phyloP scores from a whole-genome alignment of 495 filamentous ascomycete genomes.

The Penicillium verhagenii region DNA sequence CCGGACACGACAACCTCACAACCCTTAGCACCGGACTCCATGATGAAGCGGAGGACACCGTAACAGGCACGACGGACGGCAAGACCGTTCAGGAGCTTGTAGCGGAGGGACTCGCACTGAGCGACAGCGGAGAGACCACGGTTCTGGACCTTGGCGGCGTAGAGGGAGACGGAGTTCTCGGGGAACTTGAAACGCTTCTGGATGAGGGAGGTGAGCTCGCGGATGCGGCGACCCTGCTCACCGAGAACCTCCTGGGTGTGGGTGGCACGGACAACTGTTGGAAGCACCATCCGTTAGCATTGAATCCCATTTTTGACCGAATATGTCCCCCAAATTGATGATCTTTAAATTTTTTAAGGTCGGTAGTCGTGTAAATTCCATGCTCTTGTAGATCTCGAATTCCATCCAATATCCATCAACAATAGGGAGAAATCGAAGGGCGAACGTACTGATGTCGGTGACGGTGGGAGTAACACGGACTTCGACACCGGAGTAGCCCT shows the following conservation, averaged over 20 bases:
- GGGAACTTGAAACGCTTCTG: constrained; percentile 99
- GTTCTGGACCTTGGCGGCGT: constrained; percentile 99
- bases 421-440: constrained; percentile 18
- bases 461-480: constrained; percentile 99
- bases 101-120: constrained; percentile 99
- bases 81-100: constrained; percentile 99
- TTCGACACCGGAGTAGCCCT: constrained; percentile 99
- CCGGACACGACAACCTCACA: constrained; percentile 99
- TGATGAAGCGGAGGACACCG: constrained; percentile 99
- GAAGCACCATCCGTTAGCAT: constrained; percentile 41
- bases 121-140: constrained; percentile 98
- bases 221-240: constrained; percentile 99
- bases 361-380: constrained; percentile 6
- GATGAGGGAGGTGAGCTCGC: constrained; percentile 99
- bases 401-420: constrained; percentile 11
- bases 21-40: constrained; percentile 99
- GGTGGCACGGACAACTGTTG: constrained; percentile 90
- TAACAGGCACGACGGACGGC: constrained; percentile 98
- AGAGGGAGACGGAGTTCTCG: constrained; percentile 99
- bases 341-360: constrained; percentile 17
- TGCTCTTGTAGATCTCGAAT: constrained; percentile 11
- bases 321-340: constrained; percentile 6
- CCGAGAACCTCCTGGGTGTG: constrained; percentile 99
- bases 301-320: constrained; percentile 2
- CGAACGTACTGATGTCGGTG: constrained; percentile 88